Conservation (phyloP, 78 protist species). For the Cavenderia fasciculata region DNA sequence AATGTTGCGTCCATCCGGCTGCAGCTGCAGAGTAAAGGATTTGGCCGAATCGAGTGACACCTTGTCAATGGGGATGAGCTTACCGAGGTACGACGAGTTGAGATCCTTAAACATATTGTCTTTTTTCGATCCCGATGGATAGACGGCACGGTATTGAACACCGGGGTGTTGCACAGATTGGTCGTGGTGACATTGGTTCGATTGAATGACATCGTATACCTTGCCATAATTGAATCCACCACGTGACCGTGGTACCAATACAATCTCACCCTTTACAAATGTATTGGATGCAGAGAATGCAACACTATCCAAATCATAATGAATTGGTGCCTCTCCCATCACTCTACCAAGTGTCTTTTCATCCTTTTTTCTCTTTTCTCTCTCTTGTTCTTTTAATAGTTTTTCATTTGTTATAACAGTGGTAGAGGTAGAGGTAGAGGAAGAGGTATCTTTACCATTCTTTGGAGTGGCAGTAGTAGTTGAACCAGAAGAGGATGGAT, state of each 20-base stretch:
- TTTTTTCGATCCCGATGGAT: constrained; percentile 48
- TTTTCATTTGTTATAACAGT: not conserved
- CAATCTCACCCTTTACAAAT: constrained; percentile 50
- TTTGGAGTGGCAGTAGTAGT: not conserved
- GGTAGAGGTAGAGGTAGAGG: not conserved
- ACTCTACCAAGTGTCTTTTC: constrained; percentile 14
- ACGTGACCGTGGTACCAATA: constrained; percentile 55
- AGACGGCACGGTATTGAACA: constrained; percentile 61
- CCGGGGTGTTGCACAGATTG: constrained; percentile 38
- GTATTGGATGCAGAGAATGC: constrained; percentile 28
- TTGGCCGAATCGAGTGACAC: not conserved
- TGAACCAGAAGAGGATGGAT: not conserved
- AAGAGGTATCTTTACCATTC: not conserved
- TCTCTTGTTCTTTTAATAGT: not conserved
- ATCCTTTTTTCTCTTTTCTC: not conserved
- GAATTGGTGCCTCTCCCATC: constrained; percentile 45
- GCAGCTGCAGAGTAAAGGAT: not conserved
- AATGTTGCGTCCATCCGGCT: not conserved
- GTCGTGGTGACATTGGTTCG: constrained; percentile 57
- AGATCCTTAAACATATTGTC: constrained; percentile 73
- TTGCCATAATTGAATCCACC: constrained; percentile 74
- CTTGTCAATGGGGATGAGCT: constrained; percentile 23
- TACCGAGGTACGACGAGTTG: constrained; percentile 64
- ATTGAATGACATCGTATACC: not conserved
- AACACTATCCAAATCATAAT: constrained; percentile 61